phyloP scores from a whole-genome alignment of 2,329 filamentous ascomycete species.

The Ophiostoma quercus region DNA sequence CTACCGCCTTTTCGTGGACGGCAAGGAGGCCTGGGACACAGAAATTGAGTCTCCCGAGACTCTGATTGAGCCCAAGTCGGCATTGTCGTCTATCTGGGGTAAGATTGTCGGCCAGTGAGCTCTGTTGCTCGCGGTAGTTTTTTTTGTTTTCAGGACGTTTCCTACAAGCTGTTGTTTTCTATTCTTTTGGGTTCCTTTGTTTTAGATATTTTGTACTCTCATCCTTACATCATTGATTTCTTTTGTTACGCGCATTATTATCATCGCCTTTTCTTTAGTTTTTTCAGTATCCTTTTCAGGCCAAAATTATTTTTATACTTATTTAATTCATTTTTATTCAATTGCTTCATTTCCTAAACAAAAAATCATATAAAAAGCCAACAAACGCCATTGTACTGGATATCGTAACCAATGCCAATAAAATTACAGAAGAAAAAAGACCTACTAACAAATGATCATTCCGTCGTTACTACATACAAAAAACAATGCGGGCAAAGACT shows the following conservation, averaged over 20 bases:
- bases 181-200: no score
- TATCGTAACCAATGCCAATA: not conserved
- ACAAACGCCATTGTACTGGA: not conserved
- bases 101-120: conserved; percentile 28
- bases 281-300: not conserved
- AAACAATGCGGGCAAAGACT: not conserved
- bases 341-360: not conserved
- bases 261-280: not conserved
- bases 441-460: not conserved
- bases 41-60: conserved; percentile 44
- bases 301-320: not conserved
- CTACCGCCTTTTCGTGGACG: conserved; percentile 79
- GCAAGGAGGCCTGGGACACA: conserved; percentile 69
- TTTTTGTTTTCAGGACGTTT: not conserved
- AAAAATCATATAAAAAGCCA: not conserved
- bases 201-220: no score
- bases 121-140: not conserved
- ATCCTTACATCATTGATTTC: no score
- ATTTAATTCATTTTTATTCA: not conserved
- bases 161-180: no score
- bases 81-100: conserved; percentile 46
- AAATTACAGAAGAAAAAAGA: not conserved
- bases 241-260: not conserved
- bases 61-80: conserved; percentile 29
- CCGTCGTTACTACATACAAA: not conserved